Conservation (phyloP, 1,284 basidiomycete genomes). For the Sanguinoderma infundibulare region DNA sequence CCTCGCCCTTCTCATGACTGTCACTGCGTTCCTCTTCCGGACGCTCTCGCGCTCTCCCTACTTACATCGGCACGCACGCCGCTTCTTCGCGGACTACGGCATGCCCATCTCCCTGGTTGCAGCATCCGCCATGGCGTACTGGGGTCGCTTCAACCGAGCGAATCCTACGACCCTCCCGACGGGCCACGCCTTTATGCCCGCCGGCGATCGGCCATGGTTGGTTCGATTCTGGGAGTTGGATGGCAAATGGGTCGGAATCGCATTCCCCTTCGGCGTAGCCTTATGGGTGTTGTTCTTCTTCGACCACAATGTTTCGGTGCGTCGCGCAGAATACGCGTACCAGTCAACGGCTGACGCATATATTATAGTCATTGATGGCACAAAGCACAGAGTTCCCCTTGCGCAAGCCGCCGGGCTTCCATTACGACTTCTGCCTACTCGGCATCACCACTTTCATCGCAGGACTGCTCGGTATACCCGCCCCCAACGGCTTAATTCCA, state of each 20-base stretch:
- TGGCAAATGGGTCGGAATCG: slow-evolving; percentile 88
- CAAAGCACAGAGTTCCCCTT: slow-evolving; percentile 92
- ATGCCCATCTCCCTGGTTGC: slow-evolving; percentile 87
- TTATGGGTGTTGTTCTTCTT: slow-evolving; percentile 80
- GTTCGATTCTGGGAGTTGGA: slow-evolving; percentile 92
- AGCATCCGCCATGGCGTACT: slow-evolving; percentile 79
- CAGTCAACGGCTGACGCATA: neutral
- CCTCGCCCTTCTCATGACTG: slow-evolving; percentile 78
- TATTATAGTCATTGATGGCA: slow-evolving; percentile 81
- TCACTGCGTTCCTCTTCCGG: slow-evolving; percentile 76
- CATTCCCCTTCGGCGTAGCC: slow-evolving; percentile 73
- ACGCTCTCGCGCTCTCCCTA: slow-evolving; percentile 63
- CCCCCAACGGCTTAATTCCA: slow-evolving; percentile 95
- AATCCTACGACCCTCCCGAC: slow-evolving; percentile 73
- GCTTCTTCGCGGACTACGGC: slow-evolving; percentile 85
- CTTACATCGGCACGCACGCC: slow-evolving; percentile 74
- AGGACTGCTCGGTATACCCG: slow-evolving; percentile 89
- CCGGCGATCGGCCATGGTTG: slow-evolving; percentile 81
- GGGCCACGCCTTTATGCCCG: slow-evolving; percentile 72
- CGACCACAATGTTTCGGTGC: slow-evolving; percentile 84
- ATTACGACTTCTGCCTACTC: slow-evolving; percentile 88
- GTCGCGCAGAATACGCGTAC: slow-evolving; percentile 30
- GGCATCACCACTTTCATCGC: slow-evolving; percentile 93
- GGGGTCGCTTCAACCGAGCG: slow-evolving; percentile 77
- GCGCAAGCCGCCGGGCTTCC: slow-evolving; percentile 91